phyloP scores from a whole-genome alignment of 2,329 filamentous ascomycete genomes.

The Sordariomycetes sp. region DNA sequence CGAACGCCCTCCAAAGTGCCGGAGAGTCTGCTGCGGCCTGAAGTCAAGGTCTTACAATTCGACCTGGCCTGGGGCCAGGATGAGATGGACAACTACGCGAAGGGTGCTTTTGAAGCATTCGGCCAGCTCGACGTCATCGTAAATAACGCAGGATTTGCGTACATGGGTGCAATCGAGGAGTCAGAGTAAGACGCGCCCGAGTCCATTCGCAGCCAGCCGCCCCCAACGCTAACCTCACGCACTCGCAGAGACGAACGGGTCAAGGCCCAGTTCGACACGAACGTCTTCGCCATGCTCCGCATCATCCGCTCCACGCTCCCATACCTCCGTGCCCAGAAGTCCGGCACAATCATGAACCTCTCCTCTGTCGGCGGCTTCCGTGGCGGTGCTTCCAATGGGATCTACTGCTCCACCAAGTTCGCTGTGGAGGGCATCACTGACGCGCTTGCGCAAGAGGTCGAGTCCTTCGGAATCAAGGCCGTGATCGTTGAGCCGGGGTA shows the following conservation, averaged over 20 bases:
- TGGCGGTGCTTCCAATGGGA: conserved; percentile 22
- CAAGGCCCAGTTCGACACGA: conserved; percentile 30
- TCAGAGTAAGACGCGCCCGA: conserved; percentile 3
- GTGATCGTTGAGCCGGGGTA: conserved; percentile 37
- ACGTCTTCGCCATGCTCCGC: conserved; percentile 36
- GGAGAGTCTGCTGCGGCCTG: conserved; percentile 17
- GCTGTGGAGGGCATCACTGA: conserved; percentile 33
- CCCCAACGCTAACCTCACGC: background rate
- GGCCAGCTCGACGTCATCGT: conserved; percentile 32
- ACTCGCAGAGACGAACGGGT: conserved; percentile 23
- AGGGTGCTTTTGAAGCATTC: conserved; percentile 24
- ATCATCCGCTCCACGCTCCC: conserved; percentile 36
- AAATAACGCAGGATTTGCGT: conserved; percentile 33
- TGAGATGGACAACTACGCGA: conserved; percentile 20
- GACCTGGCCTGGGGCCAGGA: conserved; percentile 26
- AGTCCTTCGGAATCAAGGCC: conserved; percentile 31
- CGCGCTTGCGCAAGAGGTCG: conserved; percentile 29
- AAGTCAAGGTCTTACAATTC: conserved; percentile 22
- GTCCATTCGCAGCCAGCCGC: no score
- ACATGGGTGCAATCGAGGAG: conserved; percentile 32
- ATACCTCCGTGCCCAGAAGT: conserved; percentile 26
- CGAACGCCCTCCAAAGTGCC: conserved; percentile 23
- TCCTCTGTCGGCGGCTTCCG: conserved; percentile 34
- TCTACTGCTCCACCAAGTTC: conserved; percentile 34
- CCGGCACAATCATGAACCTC: conserved; percentile 34